phyloP scores from a whole-genome alignment of 495 filamentous ascomycete species.

The Melanomma pulvis-pyrius region DNA sequence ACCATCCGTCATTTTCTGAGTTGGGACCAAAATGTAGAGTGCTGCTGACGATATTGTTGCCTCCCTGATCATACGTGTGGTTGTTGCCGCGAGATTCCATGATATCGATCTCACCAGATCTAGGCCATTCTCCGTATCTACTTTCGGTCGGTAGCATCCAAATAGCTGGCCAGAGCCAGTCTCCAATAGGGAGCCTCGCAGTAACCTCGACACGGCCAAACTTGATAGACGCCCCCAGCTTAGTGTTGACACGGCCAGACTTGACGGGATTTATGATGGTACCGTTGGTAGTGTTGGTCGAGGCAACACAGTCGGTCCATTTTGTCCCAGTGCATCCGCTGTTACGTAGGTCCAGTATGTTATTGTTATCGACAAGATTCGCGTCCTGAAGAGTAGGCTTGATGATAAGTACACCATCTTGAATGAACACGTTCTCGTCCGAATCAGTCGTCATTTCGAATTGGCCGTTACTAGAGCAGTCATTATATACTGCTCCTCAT shows the following conservation, averaged over 20 bases:
- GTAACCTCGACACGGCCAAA: constrained; percentile 82
- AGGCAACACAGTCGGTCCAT: constrained; percentile 61
- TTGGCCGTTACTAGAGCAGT: constrained; percentile 67
- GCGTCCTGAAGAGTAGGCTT: constrained; percentile 75
- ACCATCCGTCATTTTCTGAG: constrained; percentile 66
- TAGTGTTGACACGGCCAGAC: constrained; percentile 77
- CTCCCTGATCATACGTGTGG: constrained; percentile 70
- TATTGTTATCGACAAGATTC: constrained; percentile 62
- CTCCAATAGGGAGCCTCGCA: constrained; percentile 72
- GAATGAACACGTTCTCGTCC: constrained; percentile 72
- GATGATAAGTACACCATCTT: constrained; percentile 71
- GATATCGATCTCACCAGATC: constrained; percentile 86
- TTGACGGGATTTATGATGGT: constrained; percentile 77
- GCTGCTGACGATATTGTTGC: constrained; percentile 81
- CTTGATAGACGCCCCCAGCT: constrained; percentile 67
- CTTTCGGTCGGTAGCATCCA: constrained; percentile 82
- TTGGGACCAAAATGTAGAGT: constrained; percentile 80
- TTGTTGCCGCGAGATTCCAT: constrained; percentile 79
- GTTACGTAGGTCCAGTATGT: constrained; percentile 64
- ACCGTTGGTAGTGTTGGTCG: constrained; percentile 68
- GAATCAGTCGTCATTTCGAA: constrained; percentile 73
- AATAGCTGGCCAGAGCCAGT: constrained; percentile 91
- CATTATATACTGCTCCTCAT: constrained; percentile 12
- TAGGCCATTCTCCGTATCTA: constrained; percentile 76
- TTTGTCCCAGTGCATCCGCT: constrained; percentile 66